Base-by-base conservation (phyloP, 257 asterid genomes). In the Salvia splendens region DNA sequence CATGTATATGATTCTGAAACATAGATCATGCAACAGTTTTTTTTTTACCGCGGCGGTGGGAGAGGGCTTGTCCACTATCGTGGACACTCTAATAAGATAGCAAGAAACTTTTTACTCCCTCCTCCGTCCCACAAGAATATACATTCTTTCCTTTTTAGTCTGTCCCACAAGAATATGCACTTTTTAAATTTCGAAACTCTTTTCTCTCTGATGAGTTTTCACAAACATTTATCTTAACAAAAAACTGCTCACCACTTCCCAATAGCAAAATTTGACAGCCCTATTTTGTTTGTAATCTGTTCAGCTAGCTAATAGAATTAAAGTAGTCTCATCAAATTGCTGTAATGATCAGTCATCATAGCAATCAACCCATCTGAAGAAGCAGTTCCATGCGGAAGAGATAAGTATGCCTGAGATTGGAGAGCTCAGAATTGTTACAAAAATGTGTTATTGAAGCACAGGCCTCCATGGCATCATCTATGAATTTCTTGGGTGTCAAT, bases 351-450 rank as follows among this genome's bases (percentile, higher is more conserved):
- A 38, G 95, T 89, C 97, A 88, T 87, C 99, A 94, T 94, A 40
- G 99, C 99, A 75, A 77, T 85, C 67, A 94, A 78, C 73, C 97
- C 99, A 56, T 79, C 87, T 14, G 91, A 83, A 75, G 97, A 90
- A 57, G 99, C 96, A 78, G 92, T 84, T 73, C 99, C 99, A 76
- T 94, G 92, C n/a, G 99, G 99, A 62, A 94, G 97, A 50, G 96
- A 85, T 61, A 94, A 84, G 83, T 94, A 94, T 16, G 99, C 97
- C 99, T 94, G 97, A 79, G 74, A 85, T 60, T 43, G 45, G 49
- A 64, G 48, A 68, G 71, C 64, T 43, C 32, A 66, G n/a, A 60
- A 28, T 48, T 58, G 35, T 53, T 36, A 69, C 68, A 49, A 53
- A 52, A 41, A 36, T 24, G 50, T 24, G 33, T 43, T 53, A 64